Evolutionary conservation across 352 stramenopile species (phyloP), one percentile per base, ranked within the genome.

Genomic region (Phytopythium delawarense): DNA sequence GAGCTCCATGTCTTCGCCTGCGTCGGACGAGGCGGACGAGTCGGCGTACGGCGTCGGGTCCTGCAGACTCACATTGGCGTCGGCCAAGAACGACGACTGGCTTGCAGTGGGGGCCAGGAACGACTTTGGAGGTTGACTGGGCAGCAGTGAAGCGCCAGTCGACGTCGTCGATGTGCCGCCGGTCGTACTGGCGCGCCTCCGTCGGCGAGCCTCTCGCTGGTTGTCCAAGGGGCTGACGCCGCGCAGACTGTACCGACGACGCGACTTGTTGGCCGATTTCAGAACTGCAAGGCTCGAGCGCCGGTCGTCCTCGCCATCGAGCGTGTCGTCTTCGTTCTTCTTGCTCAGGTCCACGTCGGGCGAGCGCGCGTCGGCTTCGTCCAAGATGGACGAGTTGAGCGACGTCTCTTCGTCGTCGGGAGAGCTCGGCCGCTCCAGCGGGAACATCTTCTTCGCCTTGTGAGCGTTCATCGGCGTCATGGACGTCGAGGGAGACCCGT

Each of bases 1-100:
- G 57, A 96, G 89, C 34, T 96, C 87, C 83, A 96, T 96, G 53
- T 96, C 87, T 57, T 96, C 87, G 4, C 79, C 81, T 48, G 80
- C 79, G 55, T 91, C 84, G 0, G 82, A 92, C 12, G 87, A 93
- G 23, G 78, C 79, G 1, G 85, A 94, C 8, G 85, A 94, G 44
- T 92, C 85, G 16, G 79, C 85, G 40, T 89, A 94, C 45, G 82
- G 71, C 11, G 62, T 63, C 21, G 76, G 72, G 18, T 50, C 58
- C 60, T 76, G 69, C 34, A 63, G 51, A 2, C 51, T 32, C 18
- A 59, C n/a, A 35, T 76, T 63, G 0, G 32, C 57, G 1, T 66
- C 57, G 32, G 73, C 78, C 32, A 90, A 65, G 61, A 89, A 92
- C 0, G 80, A 75, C 1, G 64, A 82, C 51, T 74, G 81, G 7